Percentiles rank a stretch among this genome's conserved stretches.
Evolutionary conservation across 768 basidiomycete species (phyloP).

Genomic region (Mycena belliarum): DNA sequence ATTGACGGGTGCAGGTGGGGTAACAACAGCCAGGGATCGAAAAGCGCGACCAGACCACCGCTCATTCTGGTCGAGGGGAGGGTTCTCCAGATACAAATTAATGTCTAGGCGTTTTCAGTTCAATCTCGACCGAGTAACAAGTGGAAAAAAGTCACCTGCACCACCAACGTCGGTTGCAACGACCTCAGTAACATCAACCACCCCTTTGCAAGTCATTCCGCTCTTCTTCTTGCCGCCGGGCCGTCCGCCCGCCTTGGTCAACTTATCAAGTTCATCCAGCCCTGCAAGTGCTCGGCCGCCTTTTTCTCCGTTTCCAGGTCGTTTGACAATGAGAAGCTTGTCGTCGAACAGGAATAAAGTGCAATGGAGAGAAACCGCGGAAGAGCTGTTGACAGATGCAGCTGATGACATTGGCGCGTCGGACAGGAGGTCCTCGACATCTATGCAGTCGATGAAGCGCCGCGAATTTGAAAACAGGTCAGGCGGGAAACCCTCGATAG

Average conservation of each 20-base stretch:
- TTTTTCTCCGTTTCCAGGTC: slow-evolving; percentile 76
- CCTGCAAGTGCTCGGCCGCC: slow-evolving; percentile 71
- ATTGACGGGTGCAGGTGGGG: slow-evolving; percentile 67
- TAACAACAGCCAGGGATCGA: slow-evolving; percentile 75
- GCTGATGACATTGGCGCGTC: slow-evolving; percentile 51
- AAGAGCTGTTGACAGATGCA: slow-evolving; percentile 41
- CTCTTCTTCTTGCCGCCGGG: slow-evolving; percentile 72
- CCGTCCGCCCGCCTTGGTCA: slow-evolving; percentile 63
- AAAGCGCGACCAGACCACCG: slow-evolving; percentile 88
- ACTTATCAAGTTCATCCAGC: slow-evolving; percentile 75
- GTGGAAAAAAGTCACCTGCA: slow-evolving; percentile 55
- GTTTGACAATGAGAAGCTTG: slow-evolving; percentile 88
- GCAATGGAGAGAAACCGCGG: slow-evolving; percentile 65
- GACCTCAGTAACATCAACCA: slow-evolving; percentile 82
- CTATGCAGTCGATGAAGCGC: slow-evolving; percentile 88
- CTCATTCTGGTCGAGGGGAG: slow-evolving; percentile 80
- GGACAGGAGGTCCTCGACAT: slow-evolving; percentile 78
- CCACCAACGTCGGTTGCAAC: slow-evolving; percentile 85
- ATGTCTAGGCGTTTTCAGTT: slow-evolving; percentile 56
- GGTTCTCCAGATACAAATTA: slow-evolving; percentile 80
- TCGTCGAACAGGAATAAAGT: slow-evolving; percentile 94
- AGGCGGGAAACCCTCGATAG: slow-evolving; percentile 90
- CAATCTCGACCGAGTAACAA: slow-evolving; percentile 1
- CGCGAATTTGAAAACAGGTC: slow-evolving; percentile 87
- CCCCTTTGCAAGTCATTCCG: slow-evolving; percentile 81